Conservation (phyloP, 1,139 yeast species). For the Pichiaceae sp. region DNA sequence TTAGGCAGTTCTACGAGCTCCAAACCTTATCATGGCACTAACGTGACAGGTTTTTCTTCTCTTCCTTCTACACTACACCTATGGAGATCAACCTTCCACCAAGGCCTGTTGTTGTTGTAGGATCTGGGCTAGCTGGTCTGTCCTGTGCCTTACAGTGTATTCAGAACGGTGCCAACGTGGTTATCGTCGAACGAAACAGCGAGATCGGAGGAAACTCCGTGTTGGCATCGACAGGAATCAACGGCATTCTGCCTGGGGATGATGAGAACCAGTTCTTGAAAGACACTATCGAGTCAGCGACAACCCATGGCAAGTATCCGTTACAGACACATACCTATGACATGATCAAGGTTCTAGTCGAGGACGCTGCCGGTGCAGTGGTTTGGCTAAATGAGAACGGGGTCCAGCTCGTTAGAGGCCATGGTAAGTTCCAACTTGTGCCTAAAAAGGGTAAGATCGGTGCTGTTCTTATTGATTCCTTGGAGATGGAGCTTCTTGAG, state of each 20-base stretch:
- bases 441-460: neutral
- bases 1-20: neutral
- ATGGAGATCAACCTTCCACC: constrained; percentile 17
- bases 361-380: constrained; percentile 51
- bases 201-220: constrained; percentile 73
- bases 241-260: constrained; percentile 63
- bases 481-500: constrained; percentile 46
- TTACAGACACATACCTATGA: constrained; percentile 3
- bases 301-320: neutral
- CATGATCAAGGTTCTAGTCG: constrained; percentile 18
- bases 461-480: constrained; percentile 40
- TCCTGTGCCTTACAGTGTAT: constrained; percentile 67
- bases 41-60: too few species aligned
- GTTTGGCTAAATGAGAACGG: constrained; percentile 61
- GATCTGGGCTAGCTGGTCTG: constrained; percentile 76
- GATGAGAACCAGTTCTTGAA: constrained; percentile 47
- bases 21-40: too few species aligned
- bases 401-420: constrained; percentile 34
- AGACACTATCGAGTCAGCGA: constrained; percentile 59
- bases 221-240: constrained; percentile 77
- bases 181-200: constrained; percentile 54
- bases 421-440: neutral
- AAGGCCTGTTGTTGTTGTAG: constrained; percentile 55
- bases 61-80: neutral
- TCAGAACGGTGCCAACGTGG: constrained; percentile 45